Evolutionary conservation across 2,329 filamentous ascomycete genomes (phyloP), one percentile per base, ranked within the genome.

Genomic region (Xylariaceae sp.): DNA sequence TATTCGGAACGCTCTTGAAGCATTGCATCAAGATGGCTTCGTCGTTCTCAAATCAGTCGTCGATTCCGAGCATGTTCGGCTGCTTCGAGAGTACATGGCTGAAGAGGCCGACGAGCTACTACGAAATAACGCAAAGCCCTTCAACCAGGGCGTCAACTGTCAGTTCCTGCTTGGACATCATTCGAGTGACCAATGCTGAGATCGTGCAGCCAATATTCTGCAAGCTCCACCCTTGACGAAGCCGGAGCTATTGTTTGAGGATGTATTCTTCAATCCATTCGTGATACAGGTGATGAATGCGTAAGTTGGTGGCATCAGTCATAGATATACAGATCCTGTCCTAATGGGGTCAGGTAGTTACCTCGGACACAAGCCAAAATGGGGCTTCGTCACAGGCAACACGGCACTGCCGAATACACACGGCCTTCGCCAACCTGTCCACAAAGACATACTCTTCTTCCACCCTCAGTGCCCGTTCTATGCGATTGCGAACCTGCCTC

Each of bases 201-300:
- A 8, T 13, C 18, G 3, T 9, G 17, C 18, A 65, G 62, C 64
- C 15, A 68, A 68, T 45, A 62, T 68, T 42, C 54, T 68, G 3
- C 65, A 68, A 44, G 54, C 51, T 9, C 63, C 65, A 8, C 65
- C 64, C 4, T 41, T 67, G 12, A 59, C 47, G 13, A 45, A 64
- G 17, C 37, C 55, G 2, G 50, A 59, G 8, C 55, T 57, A 24
- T 49, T 66, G 2, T 58, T 60, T 42, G 54, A 64, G 34, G 64
- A 68, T 48, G 52, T 68, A 3, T 68, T 66, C 47, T 68, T 67
- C 53, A 68, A 68, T 44, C 54, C 61, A 0, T 67, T 64, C 43
- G 54, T 68, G 16, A 55, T 67, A 19, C 65, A 69, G 39, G 39
- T 67, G 2, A 62, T 62, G 38, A 67, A 66, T 44, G 55, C 56